These are phyloP conservation scores for Debaryomyces maramus DNA, from an alignment of 805 yeast species.

Conservation along the genomic window DNA sequence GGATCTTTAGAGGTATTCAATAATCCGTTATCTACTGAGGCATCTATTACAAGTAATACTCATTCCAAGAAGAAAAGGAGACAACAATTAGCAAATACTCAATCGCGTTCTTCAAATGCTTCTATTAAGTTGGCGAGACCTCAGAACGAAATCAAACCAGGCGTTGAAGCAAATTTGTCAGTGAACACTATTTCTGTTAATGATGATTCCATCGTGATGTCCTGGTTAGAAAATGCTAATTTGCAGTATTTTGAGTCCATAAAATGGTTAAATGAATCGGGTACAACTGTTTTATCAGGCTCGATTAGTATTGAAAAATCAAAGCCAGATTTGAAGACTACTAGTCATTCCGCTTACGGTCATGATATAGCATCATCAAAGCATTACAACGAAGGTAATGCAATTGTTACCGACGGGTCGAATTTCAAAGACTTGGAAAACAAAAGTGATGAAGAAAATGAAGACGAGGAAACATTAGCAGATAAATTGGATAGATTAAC, in stretches of 20 bases:
- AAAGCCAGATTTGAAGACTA: slow-evolving; percentile 40
- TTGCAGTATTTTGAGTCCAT: slow-evolving; percentile 57
- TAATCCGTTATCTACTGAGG: slow-evolving; percentile 47
- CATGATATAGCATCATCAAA: slow-evolving; percentile 55
- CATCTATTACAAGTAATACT: slow-evolving; percentile 10
- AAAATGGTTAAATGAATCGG: slow-evolving; percentile 45
- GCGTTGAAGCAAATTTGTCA: slow-evolving; percentile 26
- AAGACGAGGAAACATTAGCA: slow-evolving; percentile 26
- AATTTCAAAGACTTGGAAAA: slow-evolving; percentile 57
- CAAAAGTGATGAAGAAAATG: slow-evolving; percentile 46
- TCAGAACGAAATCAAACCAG: slow-evolving; percentile 32
- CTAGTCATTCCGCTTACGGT: slow-evolving; percentile 45
- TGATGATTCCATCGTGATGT: slow-evolving; percentile 39
- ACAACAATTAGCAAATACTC: slow-evolving; percentile 39
- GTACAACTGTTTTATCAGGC: slow-evolving; percentile 22
- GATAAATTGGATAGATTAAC: slow-evolving; percentile 43
- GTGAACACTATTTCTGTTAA: slow-evolving; percentile 30
- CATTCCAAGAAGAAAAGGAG: slow-evolving; percentile 43
- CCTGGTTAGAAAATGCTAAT: slow-evolving; percentile 65
- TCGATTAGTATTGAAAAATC: slow-evolving; percentile 32
- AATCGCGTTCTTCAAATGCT: slow-evolving; percentile 53
- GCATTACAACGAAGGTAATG: slow-evolving; percentile 59
- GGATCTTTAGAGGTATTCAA: slow-evolving; percentile 74
- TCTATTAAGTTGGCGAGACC: slow-evolving; percentile 51
- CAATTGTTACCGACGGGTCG: slow-evolving; percentile 63